These are phyloP conservation scores for Chamaecrista fasciculata DNA, from an alignment of 306 rosid genomes.

Conservation along the genomic window DNA sequence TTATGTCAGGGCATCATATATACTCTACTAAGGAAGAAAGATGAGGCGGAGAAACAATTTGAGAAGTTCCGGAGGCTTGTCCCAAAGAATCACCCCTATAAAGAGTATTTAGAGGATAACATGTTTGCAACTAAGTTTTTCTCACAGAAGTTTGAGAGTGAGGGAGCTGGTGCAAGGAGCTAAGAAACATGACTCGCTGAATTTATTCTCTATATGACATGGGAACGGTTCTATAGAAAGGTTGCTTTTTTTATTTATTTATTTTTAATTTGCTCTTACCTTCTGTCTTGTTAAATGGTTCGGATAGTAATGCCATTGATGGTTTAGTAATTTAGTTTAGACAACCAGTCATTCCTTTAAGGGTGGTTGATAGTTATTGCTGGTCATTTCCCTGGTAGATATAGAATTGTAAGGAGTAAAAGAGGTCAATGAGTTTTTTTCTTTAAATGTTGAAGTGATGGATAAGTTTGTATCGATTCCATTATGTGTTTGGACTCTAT, in stretches of 20 bases:
- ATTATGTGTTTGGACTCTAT: not conserved
- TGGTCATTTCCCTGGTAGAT: conserved; percentile 28
- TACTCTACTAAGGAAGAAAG: conserved; percentile 70
- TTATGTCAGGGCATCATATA: conserved; percentile 90
- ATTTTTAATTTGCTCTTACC: not conserved
- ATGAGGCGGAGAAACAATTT: conserved; percentile 87
- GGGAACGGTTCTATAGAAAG: not conserved
- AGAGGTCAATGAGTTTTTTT: not conserved
- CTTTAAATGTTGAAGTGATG: conserved; percentile 12
- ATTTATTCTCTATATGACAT: not conserved
- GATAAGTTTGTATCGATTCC: not conserved
- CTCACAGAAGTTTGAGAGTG: conserved; percentile 60
- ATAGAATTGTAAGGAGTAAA: conserved; percentile 20
- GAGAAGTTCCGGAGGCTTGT: conserved; percentile 76
- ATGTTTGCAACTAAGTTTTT: conserved; percentile 74
- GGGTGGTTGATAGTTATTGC: not conserved
- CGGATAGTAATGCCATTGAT: conserved; percentile 10
- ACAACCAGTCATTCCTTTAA: not conserved
- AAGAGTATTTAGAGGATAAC: conserved; percentile 81
- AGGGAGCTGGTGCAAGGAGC: conserved; percentile 44
- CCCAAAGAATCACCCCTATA: conserved; percentile 86
- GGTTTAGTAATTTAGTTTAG: too few relatives aligned
- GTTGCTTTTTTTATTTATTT: not conserved
- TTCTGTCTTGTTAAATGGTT: conserved; percentile 11
- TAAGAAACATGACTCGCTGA: conserved; percentile 33